Conservation (phyloP, 1,284 basidiomycete genomes). For the Ustilago lituana region DNA sequence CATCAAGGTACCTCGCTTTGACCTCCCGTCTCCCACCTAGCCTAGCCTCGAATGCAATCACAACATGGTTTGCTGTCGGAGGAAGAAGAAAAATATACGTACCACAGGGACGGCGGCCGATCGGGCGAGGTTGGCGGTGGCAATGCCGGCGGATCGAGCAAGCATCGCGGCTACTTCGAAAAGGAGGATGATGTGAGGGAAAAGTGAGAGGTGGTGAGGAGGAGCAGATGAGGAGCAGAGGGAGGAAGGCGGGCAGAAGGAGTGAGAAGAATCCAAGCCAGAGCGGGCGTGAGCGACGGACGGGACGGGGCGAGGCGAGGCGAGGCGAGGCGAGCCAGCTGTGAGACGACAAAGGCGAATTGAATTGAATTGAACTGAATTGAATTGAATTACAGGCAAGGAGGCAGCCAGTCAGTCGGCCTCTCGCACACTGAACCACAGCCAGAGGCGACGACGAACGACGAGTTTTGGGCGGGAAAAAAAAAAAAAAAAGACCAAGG, state of each 20-base stretch:
- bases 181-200: conserved; percentile 18
- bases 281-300: conserved; percentile 9
- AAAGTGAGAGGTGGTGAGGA: conserved; percentile 31
- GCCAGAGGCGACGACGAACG: too few relatives aligned
- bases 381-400: too few relatives aligned
- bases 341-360: neutral
- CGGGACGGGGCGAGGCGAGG: neutral
- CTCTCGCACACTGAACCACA: too few relatives aligned
- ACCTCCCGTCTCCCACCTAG: neutral
- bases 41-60: conserved; percentile 6
- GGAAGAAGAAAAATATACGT: conserved; percentile 33
- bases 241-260: conserved; percentile 1
- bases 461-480: too few relatives aligned
- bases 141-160: conserved; percentile 64
- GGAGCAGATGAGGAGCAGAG: conserved; percentile 9
- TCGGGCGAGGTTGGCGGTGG: conserved; percentile 65
- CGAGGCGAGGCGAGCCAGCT: conserved; percentile 2
- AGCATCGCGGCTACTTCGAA: conserved; percentile 57
- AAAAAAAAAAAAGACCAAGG: too few relatives aligned
- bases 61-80: neutral
- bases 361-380: too few relatives aligned
- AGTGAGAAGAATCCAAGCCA: conserved; percentile 38
- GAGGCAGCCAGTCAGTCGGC: too few relatives aligned
- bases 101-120: conserved; percentile 61
- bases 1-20: neutral